Evolutionary conservation across 2,329 filamentous ascomycete species (phyloP).

Genomic region (Fusarium devonianum): DNA sequence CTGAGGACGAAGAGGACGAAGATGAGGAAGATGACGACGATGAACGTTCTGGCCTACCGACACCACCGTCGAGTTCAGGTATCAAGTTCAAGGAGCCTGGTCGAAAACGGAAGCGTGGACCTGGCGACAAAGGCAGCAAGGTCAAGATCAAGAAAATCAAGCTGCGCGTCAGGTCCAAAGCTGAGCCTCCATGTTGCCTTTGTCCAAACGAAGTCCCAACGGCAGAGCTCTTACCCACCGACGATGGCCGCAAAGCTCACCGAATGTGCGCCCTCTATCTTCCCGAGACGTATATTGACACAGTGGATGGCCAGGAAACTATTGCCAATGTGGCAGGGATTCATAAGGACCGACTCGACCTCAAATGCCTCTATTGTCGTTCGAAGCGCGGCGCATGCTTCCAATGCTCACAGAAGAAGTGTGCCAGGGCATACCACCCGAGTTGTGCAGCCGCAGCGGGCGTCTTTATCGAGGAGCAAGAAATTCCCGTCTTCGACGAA

Average conservation of each 20-base stretch:
- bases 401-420: constrained; percentile 95
- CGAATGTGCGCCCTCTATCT: constrained; percentile 89
- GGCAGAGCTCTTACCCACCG: constrained; percentile 83
- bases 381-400: constrained; percentile 96
- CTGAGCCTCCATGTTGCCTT: constrained; percentile 83
- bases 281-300: constrained; percentile 87
- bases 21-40: constrained; percentile 69
- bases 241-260: constrained; percentile 87
- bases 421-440: constrained; percentile 89
- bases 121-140: constrained; percentile 50
- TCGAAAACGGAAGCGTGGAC: constrained; percentile 66
- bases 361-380: constrained; percentile 94
- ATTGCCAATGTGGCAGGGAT: constrained; percentile 83
- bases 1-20: constrained; percentile 75
- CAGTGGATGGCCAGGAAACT: constrained; percentile 72
- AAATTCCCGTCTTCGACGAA: constrained; percentile 85
- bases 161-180: constrained; percentile 73
- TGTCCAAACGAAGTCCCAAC: constrained; percentile 90
- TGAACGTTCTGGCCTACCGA: constrained; percentile 73
- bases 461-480: constrained; percentile 87
- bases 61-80: constrained; percentile 77
- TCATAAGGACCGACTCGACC: constrained; percentile 83
- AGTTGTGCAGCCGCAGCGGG: constrained; percentile 93
- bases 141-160: constrained; percentile 80
- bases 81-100: constrained; percentile 68